These are phyloP conservation scores for Neonectria punicea DNA, from an alignment of 2,329 filamentous ascomycete species.

Conservation along the genomic window DNA sequence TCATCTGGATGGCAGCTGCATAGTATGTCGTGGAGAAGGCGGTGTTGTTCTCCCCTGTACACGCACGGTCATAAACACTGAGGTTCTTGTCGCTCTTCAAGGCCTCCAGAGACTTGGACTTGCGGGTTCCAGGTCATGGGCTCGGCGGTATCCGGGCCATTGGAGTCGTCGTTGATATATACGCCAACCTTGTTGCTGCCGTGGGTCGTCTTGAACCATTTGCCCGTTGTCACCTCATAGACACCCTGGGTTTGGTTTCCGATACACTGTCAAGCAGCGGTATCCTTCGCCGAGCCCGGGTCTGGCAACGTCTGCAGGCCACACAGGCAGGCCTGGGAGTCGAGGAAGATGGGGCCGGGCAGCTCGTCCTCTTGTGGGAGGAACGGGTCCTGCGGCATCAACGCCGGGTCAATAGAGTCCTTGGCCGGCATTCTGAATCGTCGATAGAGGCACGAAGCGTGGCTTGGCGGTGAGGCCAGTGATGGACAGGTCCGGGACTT, in stretches of 20 bases:
- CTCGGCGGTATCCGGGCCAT: slow-evolving; percentile 46
- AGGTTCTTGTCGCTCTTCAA: slow-evolving; percentile 39
- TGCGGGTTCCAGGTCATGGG: slow-evolving; percentile 44
- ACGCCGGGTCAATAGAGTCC: slow-evolving; percentile 26
- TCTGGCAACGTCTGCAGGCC: slow-evolving; percentile 43
- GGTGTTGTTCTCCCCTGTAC: slow-evolving; percentile 54
- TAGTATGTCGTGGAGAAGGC: slow-evolving; percentile 56
- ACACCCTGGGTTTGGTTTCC: slow-evolving; percentile 55
- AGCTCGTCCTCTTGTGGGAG: slow-evolving; percentile 43
- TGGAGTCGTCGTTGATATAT: slow-evolving; percentile 50
- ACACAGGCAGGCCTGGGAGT: slow-evolving; percentile 53
- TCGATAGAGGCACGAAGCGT: background rate
- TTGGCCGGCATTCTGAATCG: slow-evolving; percentile 21
- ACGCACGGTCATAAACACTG: slow-evolving; percentile 51
- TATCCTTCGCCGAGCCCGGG: slow-evolving; percentile 21
- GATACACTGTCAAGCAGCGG: slow-evolving; percentile 56
- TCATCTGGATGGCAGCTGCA: slow-evolving; percentile 41
- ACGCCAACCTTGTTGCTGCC: slow-evolving; percentile 36
- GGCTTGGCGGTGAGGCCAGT: background rate
- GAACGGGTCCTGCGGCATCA: slow-evolving; percentile 52
- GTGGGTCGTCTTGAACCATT: slow-evolving; percentile 53
- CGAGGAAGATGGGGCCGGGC: slow-evolving; percentile 52
- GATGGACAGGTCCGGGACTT: background rate
- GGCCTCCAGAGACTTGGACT: slow-evolving; percentile 40
- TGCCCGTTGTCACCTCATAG: slow-evolving; percentile 50